Conservation (phyloP, 805 yeast species). For the Kuraishia molischiana region DNA sequence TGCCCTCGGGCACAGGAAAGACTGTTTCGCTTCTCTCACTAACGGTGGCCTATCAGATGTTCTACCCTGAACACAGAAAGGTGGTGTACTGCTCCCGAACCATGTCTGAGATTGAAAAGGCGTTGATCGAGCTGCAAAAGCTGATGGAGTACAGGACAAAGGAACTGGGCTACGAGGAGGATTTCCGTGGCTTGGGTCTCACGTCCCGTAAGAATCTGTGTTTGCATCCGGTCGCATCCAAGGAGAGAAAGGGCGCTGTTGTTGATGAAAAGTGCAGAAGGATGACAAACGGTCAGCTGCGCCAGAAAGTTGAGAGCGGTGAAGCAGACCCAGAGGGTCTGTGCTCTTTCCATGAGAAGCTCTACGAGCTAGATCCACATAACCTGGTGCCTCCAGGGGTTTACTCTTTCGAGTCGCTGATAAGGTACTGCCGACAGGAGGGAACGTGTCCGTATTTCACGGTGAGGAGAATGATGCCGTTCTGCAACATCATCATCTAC, state of each 20-base stretch:
- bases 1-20: slow-evolving; percentile 99
- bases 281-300: slow-evolving; percentile 85
- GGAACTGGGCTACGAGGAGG: slow-evolving; percentile 81
- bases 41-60: slow-evolving; percentile 91
- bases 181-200: slow-evolving; percentile 88
- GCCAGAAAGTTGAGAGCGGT: slow-evolving; percentile 51
- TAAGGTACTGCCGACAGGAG: slow-evolving; percentile 65
- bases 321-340: slow-evolving; percentile 46
- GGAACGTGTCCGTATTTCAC: slow-evolving; percentile 95
- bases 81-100: slow-evolving; percentile 98
- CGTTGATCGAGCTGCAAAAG: slow-evolving; percentile 79
- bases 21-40: slow-evolving; percentile 86
- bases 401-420: slow-evolving; percentile 80
- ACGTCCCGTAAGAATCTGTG: slow-evolving; percentile 93
- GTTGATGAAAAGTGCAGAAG: slow-evolving; percentile 97
- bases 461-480: slow-evolving; percentile 94
- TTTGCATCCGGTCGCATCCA: slow-evolving; percentile 76
- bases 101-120: slow-evolving; percentile 98
- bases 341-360: slow-evolving; percentile 87
- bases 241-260: slow-evolving; percentile 81
- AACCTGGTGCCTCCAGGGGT: slow-evolving; percentile 89
- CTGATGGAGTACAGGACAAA: slow-evolving; percentile 80
- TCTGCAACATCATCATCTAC: slow-evolving; percentile 89
- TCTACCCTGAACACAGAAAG: slow-evolving; percentile 87
- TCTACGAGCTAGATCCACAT: slow-evolving; percentile 80